phyloP scores from a whole-genome alignment of 106 monocot genomes.

The Phalaenopsis equestris region DNA sequence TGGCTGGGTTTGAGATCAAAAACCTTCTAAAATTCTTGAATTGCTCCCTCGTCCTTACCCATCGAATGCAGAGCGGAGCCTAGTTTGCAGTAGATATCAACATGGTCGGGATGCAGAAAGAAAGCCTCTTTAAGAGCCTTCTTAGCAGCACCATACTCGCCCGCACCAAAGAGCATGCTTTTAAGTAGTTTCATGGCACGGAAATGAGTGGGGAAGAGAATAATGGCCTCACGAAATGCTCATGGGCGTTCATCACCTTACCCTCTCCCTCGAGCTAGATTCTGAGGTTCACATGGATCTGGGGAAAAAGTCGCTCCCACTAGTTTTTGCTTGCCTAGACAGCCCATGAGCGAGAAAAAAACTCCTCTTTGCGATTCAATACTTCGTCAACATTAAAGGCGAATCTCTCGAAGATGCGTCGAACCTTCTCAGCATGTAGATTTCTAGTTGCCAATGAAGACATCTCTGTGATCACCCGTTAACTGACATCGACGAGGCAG shows the following conservation, averaged over 20 bases:
- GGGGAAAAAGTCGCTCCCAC: conserved; percentile 70
- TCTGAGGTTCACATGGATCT: conserved; percentile 90
- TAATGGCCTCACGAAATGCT: conserved; percentile 91
- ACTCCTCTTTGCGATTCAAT: conserved; percentile 60
- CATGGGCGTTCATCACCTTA: conserved; percentile 79
- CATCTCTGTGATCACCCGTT: not conserved
- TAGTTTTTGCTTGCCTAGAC: conserved; percentile 84
- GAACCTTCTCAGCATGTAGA: conserved; percentile 31
- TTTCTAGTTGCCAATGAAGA: not conserved
- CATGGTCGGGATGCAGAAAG: conserved; percentile 67
- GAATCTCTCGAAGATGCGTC: conserved; percentile 18
- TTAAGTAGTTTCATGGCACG: conserved; percentile 84
- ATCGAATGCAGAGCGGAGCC: conserved; percentile 79
- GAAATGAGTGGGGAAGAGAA: conserved; percentile 71
- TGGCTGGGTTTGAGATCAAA: conserved; percentile 91
- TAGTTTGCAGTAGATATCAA: conserved; percentile 84
- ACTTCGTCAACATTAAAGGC: conserved; percentile 15
- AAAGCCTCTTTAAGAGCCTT: conserved; percentile 86
- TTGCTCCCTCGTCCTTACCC: conserved; percentile 85
- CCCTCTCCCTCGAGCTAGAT: conserved; percentile 86
- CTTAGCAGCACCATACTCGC: conserved; percentile 89
- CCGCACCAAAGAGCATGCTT: conserved; percentile 82
- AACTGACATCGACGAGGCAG: too few relatives aligned
- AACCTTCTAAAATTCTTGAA: conserved; percentile 96
- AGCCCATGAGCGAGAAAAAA: conserved; percentile 72